phyloP scores from a whole-genome alignment of 495 filamentous ascomycete genomes.

The Choiromyces venosus region DNA sequence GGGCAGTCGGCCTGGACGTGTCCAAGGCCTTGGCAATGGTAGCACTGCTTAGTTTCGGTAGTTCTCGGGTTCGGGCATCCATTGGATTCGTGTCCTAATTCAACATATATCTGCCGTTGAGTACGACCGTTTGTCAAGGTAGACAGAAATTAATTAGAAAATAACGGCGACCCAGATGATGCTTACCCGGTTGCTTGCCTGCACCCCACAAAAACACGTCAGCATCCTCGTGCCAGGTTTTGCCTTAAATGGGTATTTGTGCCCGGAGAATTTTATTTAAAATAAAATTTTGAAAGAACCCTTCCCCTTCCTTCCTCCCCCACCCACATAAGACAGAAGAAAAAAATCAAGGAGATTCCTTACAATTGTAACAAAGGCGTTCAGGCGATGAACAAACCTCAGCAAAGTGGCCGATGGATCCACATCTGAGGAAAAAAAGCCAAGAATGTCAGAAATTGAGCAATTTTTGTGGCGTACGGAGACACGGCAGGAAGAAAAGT shows the following conservation, averaged over 20 bases:
- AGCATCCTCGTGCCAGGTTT: conserved; percentile 14
- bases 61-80: conserved; percentile 92
- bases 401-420: conserved; percentile 97
- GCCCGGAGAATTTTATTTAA: conserved; percentile 41
- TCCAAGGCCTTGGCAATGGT: conserved; percentile 96
- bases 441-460: conserved; percentile 15
- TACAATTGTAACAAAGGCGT: conserved; percentile 99
- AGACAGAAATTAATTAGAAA: conserved; percentile 22
- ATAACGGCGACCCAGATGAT: conserved; percentile 30
- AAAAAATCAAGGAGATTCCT: conserved; percentile 40
- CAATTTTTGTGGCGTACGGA: conserved; percentile 6
- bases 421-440: conserved; percentile 53
- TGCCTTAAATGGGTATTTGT: conserved; percentile 15
- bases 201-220: conserved; percentile 38
- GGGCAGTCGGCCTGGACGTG: conserved; percentile 99
- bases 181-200: conserved; percentile 82
- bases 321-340: conserved; percentile 2
- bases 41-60: conserved; percentile 99
- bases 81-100: conserved; percentile 89
- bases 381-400: conserved; percentile 96
- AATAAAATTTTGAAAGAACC: conserved; percentile 3
- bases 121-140: conserved; percentile 41
- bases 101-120: conserved; percentile 29
- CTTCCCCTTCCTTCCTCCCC: not conserved
- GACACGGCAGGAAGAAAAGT: conserved; percentile 2